Conservation (phyloP, 2,329 filamentous ascomycete genomes). For the Talaromyces sp. region DNA sequence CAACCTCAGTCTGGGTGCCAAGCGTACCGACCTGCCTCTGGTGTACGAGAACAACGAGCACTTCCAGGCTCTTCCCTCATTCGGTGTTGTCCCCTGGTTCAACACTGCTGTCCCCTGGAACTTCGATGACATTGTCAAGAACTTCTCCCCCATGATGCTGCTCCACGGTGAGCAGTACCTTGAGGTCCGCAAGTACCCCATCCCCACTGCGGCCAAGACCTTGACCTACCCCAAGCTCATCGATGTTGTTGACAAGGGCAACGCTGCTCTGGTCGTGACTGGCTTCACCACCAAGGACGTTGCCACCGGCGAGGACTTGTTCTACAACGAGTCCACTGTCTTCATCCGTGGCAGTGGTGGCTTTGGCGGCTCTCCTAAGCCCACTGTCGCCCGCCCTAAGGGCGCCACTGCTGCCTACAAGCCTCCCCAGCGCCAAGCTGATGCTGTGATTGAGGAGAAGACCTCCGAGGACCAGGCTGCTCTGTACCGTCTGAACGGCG, state of each 20-base stretch:
- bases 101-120: slow-evolving; percentile 78
- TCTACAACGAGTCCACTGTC: slow-evolving; percentile 94
- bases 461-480: slow-evolving; percentile 91
- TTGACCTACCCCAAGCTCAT: slow-evolving; percentile 77
- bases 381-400: slow-evolving; percentile 69
- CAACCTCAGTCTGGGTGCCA: slow-evolving; percentile 91
- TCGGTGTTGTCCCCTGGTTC: slow-evolving; percentile 93
- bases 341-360: slow-evolving; percentile 91
- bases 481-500: slow-evolving; percentile 88
- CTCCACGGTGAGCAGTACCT: slow-evolving; percentile 98
- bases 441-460: slow-evolving; percentile 79
- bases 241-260: slow-evolving; percentile 95
- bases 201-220: slow-evolving; percentile 80
- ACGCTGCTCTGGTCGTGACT: slow-evolving; percentile 78
- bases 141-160: slow-evolving; percentile 98
- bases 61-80: slow-evolving; percentile 95
- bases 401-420: slow-evolving; percentile 77
- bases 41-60: slow-evolving; percentile 89
- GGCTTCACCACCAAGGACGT: slow-evolving; percentile 83
- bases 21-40: slow-evolving; percentile 81
- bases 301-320: slow-evolving; percentile 82
- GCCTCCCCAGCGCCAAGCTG: slow-evolving; percentile 74
- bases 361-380: slow-evolving; percentile 80
- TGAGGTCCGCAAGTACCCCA: slow-evolving; percentile 87
- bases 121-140: slow-evolving; percentile 81